Evolutionary conservation across 768 basidiomycete genomes (phyloP).

Genomic region (Epithele typhae): DNA sequence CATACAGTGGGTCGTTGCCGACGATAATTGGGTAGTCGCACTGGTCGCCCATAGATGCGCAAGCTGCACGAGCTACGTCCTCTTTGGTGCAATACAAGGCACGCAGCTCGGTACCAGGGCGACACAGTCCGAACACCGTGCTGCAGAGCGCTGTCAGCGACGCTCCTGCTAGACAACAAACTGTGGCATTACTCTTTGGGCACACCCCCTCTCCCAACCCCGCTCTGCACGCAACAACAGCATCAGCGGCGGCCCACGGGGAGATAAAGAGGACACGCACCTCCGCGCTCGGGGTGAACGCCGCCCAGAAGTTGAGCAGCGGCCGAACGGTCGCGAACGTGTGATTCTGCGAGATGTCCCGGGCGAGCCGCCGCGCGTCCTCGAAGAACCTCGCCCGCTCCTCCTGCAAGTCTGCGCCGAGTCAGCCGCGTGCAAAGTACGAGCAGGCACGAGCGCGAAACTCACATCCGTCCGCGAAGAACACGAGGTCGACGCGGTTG

Average conservation of each 20-base stretch:
- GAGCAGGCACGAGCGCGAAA: conserved; percentile 3
- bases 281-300: conserved; percentile 71
- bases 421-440: no score
- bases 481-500: conserved; percentile 72
- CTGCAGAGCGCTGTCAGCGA: neutral
- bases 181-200: conserved; percentile 55
- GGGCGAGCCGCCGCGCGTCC: conserved; percentile 62
- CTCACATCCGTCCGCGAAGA: conserved; percentile 78
- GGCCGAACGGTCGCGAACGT: conserved; percentile 78
- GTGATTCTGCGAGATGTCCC: conserved; percentile 67
- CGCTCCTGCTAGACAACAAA: neutral
- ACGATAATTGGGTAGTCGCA: no score
- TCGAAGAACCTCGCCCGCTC: conserved; percentile 62
- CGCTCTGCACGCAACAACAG: conserved; percentile 43
- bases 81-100: no score
- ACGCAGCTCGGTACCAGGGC: no score
- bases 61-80: no score
- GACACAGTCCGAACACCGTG: neutral
- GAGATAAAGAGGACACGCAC: conserved; percentile 29
- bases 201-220: conserved; percentile 61
- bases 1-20: no score
- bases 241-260: neutral
- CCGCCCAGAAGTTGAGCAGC: conserved; percentile 78
- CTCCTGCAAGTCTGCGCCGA: no score
- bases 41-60: no score